Evolutionary conservation across 495 filamentous ascomycete genomes (phyloP).

Genomic region (Penicillium verhagenii): DNA sequence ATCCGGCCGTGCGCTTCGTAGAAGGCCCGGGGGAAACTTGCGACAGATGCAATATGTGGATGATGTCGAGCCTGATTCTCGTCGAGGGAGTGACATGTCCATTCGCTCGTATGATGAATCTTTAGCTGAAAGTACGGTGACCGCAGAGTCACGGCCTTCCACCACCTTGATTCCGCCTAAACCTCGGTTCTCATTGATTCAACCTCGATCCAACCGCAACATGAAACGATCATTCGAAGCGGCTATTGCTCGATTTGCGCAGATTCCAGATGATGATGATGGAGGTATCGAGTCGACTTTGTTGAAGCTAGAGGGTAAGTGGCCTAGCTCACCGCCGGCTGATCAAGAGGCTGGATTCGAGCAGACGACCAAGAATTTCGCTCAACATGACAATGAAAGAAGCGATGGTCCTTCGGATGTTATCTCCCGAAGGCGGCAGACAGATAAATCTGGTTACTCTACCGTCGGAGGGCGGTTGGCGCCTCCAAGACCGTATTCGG

Average conservation of each 20-base stretch:
- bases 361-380: background rate
- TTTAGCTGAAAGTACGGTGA: conserved; percentile 37
- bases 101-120: conserved; percentile 70
- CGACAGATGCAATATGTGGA: conserved; percentile 73
- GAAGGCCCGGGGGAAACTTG: conserved; percentile 86
- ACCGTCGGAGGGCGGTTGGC: conserved; percentile 29
- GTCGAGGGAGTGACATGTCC: conserved; percentile 71
- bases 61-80: conserved; percentile 59
- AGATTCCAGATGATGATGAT: conserved; percentile 88
- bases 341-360: conserved; percentile 4
- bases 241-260: conserved; percentile 83
- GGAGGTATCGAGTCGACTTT: conserved; percentile 92
- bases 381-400: background rate
- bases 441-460: conserved; percentile 28
- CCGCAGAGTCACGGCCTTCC: conserved; percentile 29
- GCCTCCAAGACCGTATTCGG: conserved; percentile 37
- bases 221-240: conserved; percentile 86
- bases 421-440: conserved; percentile 25
- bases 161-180: conserved; percentile 40
- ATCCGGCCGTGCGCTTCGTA: conserved; percentile 61
- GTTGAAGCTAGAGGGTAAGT: conserved; percentile 90
- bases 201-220: conserved; percentile 72
- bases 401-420: conserved; percentile 13
- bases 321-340: conserved; percentile 23
- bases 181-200: conserved; percentile 61